phyloP scores from a whole-genome alignment of 345 rosid genomes.

The Syzygium jambos region DNA sequence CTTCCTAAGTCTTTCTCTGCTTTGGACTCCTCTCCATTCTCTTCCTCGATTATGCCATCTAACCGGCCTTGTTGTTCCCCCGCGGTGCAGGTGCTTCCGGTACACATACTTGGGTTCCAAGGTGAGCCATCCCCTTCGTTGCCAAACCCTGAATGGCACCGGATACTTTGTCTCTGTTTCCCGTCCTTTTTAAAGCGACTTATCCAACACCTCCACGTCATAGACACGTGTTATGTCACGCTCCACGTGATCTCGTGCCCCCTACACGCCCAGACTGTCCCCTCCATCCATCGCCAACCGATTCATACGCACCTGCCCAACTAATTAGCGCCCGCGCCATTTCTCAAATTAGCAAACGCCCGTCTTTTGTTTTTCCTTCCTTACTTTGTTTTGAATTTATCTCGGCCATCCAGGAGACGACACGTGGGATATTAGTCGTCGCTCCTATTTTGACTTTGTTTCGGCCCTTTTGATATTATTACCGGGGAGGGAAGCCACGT shows the following conservation, averaged over 20 bases:
- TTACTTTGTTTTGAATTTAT: not conserved
- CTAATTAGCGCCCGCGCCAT: not conserved
- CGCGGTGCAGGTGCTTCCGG: conserved; percentile 16
- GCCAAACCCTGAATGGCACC: conserved; percentile 13
- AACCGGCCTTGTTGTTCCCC: conserved; percentile 29
- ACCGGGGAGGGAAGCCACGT: not conserved
- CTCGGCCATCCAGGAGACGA: not conserved
- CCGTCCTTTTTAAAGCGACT: accelerated
- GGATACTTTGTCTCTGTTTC: no score
- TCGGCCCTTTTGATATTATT: not conserved
- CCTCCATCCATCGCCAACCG: not conserved
- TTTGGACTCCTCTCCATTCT: conserved; percentile 37
- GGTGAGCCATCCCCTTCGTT: conserved; percentile 50
- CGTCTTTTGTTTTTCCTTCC: not conserved
- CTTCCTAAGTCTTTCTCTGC: conserved; percentile 40
- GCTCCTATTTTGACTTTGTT: not conserved
- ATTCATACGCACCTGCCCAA: not conserved
- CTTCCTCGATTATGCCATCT: conserved; percentile 27
- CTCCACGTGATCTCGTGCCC: not conserved
- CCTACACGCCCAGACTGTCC: not conserved
- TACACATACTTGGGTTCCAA: conserved; percentile 49
- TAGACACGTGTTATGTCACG: not conserved
- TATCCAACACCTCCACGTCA: not conserved
- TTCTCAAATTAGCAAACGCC: not conserved
- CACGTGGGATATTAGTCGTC: not conserved